These are phyloP conservation scores for Lactarius sp. DNA, from an alignment of 768 basidiomycete genomes.

Conservation along the genomic window DNA sequence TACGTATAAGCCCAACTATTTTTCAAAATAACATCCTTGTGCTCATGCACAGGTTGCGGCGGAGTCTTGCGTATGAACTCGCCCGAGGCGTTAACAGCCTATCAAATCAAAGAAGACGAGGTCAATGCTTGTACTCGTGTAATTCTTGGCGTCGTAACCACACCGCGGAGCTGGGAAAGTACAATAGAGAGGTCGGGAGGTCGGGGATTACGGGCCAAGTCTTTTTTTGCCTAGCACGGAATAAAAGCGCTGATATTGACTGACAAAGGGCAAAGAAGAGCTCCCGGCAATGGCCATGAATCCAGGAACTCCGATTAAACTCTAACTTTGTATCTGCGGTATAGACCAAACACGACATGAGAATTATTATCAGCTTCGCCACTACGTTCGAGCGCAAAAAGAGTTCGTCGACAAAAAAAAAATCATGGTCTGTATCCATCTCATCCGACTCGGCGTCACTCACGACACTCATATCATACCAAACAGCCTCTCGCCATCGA, in stretches of 20 bases:
- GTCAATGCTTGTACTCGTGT: background rate
- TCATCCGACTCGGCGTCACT: background rate
- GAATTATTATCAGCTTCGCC: background rate
- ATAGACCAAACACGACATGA: conserved; percentile 9
- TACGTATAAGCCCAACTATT: too few species aligned
- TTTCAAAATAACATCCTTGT: too few species aligned
- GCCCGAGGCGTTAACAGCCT: background rate
- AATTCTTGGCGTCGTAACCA: background rate
- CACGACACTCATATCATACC: background rate
- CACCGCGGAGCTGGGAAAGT: background rate
- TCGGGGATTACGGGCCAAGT: background rate
- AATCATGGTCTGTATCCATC: conserved; percentile 18
- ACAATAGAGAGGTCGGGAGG: background rate
- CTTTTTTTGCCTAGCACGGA: conserved; percentile 2
- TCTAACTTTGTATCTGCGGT: conserved; percentile 20
- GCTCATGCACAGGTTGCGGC: too few species aligned
- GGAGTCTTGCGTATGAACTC: background rate
- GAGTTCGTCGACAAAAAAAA: conserved; percentile 11
- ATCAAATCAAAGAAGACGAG: background rate
- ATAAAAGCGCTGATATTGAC: background rate
- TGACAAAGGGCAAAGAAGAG: background rate
- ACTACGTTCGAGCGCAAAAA: conserved; percentile 5
- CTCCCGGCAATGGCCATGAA: conserved; percentile 1
- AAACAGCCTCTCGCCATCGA: conserved; percentile 90
- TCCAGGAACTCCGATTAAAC: conserved; percentile 18